These are phyloP conservation scores for Brettanomyces anomalus DNA, from an alignment of 805 yeast genomes.

Conservation along the genomic window DNA sequence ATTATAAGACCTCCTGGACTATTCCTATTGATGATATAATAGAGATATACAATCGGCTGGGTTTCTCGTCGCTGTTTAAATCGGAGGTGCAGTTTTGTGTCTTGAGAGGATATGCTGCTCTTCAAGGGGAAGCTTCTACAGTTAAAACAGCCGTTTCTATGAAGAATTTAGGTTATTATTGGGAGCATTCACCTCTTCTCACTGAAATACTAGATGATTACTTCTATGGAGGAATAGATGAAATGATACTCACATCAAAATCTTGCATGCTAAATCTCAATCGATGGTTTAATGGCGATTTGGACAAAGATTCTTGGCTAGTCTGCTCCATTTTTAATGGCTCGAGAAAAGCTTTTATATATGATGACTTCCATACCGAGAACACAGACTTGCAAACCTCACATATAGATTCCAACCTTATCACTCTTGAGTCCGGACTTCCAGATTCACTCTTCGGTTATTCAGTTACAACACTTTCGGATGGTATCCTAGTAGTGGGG, in stretches of 20 bases:
- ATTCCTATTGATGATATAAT: conserved; percentile 36
- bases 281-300: conserved; percentile 31
- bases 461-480: conserved; percentile 29
- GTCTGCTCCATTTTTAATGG: conserved; percentile 20
- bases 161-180: conserved; percentile 6
- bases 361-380: not conserved
- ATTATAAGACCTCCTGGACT: conserved; percentile 29
- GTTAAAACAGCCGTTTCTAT: conserved; percentile 5
- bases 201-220: conserved; percentile 36
- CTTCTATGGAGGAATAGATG: conserved; percentile 44
- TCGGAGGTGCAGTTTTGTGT: conserved; percentile 39
- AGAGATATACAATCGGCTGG: conserved; percentile 29
- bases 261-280: conserved; percentile 30
- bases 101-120: conserved; percentile 44
- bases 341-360: not conserved
- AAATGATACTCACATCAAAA: conserved; percentile 31
- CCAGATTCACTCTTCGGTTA: conserved; percentile 38
- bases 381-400: not conserved
- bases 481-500: conserved; percentile 39
- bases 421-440: conserved; percentile 2
- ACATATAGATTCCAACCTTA: not conserved
- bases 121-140: conserved; percentile 34
- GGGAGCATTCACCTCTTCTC: conserved; percentile 33
- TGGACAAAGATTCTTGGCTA: conserved; percentile 21
- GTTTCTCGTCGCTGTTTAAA: conserved; percentile 23